phyloP scores from a whole-genome alignment of 768 basidiomycete species.

The Royoungia palumana region DNA sequence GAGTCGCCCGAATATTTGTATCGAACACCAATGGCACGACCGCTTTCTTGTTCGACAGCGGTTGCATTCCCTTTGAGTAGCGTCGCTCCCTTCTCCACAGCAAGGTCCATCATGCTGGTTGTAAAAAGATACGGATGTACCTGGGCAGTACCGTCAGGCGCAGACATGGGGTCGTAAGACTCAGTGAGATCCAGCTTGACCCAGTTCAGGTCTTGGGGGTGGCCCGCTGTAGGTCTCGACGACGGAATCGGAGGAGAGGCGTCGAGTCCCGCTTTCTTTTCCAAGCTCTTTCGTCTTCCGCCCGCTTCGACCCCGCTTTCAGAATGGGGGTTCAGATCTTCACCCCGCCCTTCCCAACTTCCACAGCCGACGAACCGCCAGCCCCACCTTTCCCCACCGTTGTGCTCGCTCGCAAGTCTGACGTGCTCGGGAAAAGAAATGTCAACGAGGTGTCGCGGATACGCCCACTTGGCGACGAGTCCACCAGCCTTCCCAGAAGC shows the following conservation, averaged over 20 bases:
- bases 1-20: constrained; percentile 28
- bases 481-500: constrained; percentile 85
- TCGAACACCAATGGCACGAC: constrained; percentile 47
- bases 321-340: constrained; percentile 21
- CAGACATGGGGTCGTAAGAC: constrained; percentile 55
- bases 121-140: constrained; percentile 78
- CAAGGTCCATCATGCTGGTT: constrained; percentile 64
- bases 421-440: constrained; percentile 70
- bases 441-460: constrained; percentile 62
- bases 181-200: constrained; percentile 56
- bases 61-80: constrained; percentile 47
- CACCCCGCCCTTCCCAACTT: constrained; percentile 67
- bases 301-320: constrained; percentile 29
- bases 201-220: constrained; percentile 54
- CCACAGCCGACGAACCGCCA: constrained; percentile 76
- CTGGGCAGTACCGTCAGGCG: constrained; percentile 59
- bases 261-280: constrained; percentile 51
- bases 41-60: constrained; percentile 40
- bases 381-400: constrained; percentile 74
- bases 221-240: constrained; percentile 30
- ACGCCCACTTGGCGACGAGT: constrained; percentile 84
- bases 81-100: constrained; percentile 49
- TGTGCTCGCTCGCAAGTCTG: constrained; percentile 63
- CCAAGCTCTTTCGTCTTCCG: constrained; percentile 43
- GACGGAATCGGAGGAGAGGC: constrained; percentile 3